Conservation (phyloP, 2,329 filamentous ascomycete genomes). For the Iodosphaeria phyllophila region DNA sequence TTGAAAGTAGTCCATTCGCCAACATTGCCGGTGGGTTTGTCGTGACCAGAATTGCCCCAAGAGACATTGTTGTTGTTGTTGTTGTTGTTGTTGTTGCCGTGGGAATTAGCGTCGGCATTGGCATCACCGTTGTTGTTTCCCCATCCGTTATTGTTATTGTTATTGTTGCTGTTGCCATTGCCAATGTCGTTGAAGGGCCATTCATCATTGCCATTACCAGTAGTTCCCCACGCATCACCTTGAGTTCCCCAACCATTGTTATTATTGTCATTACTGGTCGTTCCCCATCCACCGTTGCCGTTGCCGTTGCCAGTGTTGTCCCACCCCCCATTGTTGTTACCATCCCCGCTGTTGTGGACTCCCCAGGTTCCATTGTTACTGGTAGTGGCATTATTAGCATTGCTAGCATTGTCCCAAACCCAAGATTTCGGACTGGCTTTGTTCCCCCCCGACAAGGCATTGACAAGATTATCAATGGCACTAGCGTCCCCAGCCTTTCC, state of each 20-base stretch:
- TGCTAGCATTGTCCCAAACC: neutral
- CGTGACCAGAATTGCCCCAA: constrained; percentile 1
- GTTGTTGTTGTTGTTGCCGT: constrained; percentile 1
- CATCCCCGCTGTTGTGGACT: neutral
- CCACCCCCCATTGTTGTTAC: constrained; percentile 1
- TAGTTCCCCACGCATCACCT: constrained; percentile 1
- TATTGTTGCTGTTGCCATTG: neutral
- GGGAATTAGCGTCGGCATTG: constrained; percentile 2
- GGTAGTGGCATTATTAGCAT: neutral
- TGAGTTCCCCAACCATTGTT: constrained; percentile 1
- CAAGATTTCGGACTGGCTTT: too few species aligned
- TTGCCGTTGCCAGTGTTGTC: constrained; percentile 1
- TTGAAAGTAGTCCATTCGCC: neutral
- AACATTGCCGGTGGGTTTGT: neutral
- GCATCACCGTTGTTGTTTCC: constrained; percentile 1
- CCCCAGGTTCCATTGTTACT: neutral
- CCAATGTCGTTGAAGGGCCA: neutral
- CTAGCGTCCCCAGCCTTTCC: too few species aligned
- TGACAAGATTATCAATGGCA: too few species aligned
- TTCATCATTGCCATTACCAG: too few species aligned
- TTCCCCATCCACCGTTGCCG: constrained; percentile 2
- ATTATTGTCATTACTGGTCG: constrained; percentile 1
- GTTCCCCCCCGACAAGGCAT: too few species aligned
- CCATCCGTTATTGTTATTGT: constrained; percentile 1
- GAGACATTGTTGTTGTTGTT: constrained; percentile 1